Percentiles rank a stretch among this genome's conserved stretches.
Conservation (phyloP, 768 basidiomycete species). For the Dioszegia crocea region DNA sequence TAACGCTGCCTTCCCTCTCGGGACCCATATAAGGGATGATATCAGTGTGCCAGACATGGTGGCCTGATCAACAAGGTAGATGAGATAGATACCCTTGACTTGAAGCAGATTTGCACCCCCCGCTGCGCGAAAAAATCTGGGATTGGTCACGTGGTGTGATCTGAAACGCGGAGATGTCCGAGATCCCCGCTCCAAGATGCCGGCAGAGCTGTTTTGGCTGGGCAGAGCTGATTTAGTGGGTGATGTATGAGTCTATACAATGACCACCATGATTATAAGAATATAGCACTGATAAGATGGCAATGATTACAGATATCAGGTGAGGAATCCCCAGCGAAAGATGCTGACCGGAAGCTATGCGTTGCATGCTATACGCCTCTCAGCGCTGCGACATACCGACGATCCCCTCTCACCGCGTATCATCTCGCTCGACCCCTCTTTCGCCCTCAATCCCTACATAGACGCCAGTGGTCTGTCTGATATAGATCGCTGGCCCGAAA, state of each 20-base stretch:
- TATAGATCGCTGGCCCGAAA: constrained; percentile 75
- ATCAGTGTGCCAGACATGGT: constrained; percentile 50
- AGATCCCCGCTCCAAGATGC: neutral
- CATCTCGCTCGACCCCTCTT: constrained; percentile 68
- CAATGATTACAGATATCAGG: constrained; percentile 48
- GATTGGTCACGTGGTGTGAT: neutral
- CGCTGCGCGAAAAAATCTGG: neutral
- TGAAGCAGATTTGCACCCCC: neutral
- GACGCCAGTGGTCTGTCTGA: constrained; percentile 75
- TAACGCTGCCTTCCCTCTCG: constrained; percentile 67
- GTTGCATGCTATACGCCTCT: constrained; percentile 77
- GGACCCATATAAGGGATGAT: constrained; percentile 59
- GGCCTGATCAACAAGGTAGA: constrained; percentile 24
- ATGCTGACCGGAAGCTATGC: constrained; percentile 56
- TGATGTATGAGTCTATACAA: neutral
- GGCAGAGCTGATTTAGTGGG: no score
- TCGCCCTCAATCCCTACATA: constrained; percentile 78
- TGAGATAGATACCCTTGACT: neutral
- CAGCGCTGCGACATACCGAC: constrained; percentile 81
- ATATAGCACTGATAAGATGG: constrained; percentile 31
- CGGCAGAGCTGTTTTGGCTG: no score
- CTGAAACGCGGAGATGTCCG: neutral
- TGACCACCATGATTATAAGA: neutral
- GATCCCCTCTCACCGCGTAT: constrained; percentile 79
- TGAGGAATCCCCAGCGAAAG: constrained; percentile 13